phyloP scores from a whole-genome alignment of 176 grass and related monocot species.

The Ananas comosus region DNA sequence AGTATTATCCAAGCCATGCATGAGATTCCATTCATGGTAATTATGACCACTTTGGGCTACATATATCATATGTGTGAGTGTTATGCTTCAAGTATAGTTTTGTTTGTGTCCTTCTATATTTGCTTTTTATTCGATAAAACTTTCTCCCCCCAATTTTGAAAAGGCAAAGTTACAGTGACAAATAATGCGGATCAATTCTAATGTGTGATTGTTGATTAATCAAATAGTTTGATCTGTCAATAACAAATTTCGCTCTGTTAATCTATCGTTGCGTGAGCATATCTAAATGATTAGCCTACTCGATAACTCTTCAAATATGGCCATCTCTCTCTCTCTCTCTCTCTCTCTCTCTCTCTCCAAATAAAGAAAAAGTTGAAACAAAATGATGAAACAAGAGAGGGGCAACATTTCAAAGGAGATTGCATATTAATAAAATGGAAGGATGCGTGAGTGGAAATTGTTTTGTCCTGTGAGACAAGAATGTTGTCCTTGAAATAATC shows the following conservation, averaged over 20 bases:
- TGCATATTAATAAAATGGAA: neutral
- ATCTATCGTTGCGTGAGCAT: neutral
- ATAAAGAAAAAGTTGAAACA: neutral
- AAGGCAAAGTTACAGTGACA: neutral
- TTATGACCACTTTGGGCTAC: neutral
- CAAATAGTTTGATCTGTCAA: too few species aligned
- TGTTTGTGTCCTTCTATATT: neutral
- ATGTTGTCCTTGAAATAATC: conserved; percentile 19
- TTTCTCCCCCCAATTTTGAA: neutral
- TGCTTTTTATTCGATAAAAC: neutral
- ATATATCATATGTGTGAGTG: neutral
- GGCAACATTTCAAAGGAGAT: conserved; percentile 11
- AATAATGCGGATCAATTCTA: too few species aligned
- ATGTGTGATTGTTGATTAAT: too few species aligned
- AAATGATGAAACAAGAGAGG: conserved; percentile 6
- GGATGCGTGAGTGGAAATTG: conserved; percentile 9
- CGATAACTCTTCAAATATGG: neutral
- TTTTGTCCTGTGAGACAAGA: neutral
- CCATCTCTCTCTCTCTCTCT: neutral
- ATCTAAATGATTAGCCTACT: neutral
- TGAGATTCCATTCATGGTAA: neutral
- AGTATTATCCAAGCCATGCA: neutral
- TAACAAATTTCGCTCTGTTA: too few species aligned
- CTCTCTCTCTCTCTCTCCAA: neutral
- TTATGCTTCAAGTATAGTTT: neutral